Conservation (phyloP, 345 rosid genomes). For the Populus ilicifolia region DNA sequence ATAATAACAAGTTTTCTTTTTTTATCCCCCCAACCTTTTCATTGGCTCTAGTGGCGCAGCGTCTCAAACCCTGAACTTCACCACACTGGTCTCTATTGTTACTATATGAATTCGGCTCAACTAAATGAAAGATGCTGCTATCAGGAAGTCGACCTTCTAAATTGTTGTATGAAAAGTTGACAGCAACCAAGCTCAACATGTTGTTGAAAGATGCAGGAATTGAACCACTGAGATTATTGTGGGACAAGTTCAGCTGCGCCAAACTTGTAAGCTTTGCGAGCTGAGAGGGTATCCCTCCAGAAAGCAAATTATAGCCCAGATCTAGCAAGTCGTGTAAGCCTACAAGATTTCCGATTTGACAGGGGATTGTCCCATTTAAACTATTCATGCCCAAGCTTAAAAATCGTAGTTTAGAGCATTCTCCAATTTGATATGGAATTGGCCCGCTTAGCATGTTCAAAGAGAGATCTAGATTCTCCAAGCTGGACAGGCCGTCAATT, state of each 20-base stretch:
- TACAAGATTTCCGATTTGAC: constrained; percentile 31
- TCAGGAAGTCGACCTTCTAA: constrained; percentile 43
- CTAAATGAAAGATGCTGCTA: constrained; percentile 21
- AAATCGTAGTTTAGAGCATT: constrained; percentile 11
- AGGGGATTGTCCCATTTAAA: constrained; percentile 24
- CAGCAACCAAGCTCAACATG: constrained; percentile 29
- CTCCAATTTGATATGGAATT: constrained; percentile 28
- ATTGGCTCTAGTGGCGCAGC: constrained; percentile 11
- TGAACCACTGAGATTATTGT: constrained; percentile 28
- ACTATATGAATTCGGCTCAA: constrained; percentile 15
- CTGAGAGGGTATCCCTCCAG: constrained; percentile 36
- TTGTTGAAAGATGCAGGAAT: constrained; percentile 29
- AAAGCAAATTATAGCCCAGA: constrained; percentile 34
- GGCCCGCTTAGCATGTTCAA: constrained; percentile 26
- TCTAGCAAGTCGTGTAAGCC: constrained; percentile 30
- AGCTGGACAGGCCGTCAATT: constrained; percentile 11
- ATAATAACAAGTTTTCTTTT: constrained; percentile 6
- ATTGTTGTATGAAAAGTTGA: constrained; percentile 34
- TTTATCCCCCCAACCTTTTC: neutral
- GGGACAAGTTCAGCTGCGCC: constrained; percentile 33
- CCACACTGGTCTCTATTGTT: constrained; percentile 38
- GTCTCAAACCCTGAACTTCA: constrained; percentile 11
- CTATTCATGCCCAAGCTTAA: constrained; percentile 19
- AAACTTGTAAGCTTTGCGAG: constrained; percentile 29
- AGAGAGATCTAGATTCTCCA: constrained; percentile 21